phyloP scores from a whole-genome alignment of 1,284 basidiomycete genomes.

The Microbotryum violaceum region DNA sequence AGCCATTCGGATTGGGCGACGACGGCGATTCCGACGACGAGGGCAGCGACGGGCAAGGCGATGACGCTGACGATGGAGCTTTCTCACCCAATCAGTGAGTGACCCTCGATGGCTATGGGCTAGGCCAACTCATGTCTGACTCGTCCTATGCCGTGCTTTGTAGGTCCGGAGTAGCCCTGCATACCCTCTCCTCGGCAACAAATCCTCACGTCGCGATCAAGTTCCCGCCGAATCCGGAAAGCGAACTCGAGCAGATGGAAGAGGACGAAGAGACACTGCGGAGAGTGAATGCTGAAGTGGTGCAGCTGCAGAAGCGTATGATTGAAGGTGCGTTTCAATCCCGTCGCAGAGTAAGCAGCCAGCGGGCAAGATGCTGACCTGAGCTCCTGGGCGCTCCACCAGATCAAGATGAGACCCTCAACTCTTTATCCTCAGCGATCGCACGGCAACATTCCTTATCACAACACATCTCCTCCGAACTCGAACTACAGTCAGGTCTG shows the following conservation, averaged over 20 bases:
- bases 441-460: constrained; percentile 34
- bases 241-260: constrained; percentile 28
- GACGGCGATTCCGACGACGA: constrained; percentile 4
- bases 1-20: background rate
- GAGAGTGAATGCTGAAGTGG: constrained; percentile 32
- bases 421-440: constrained; percentile 34
- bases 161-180: constrained; percentile 3
- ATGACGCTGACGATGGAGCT: background rate
- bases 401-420: constrained; percentile 35
- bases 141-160: too few relatives aligned
- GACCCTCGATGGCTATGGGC: too few relatives aligned
- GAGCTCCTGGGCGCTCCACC: background rate
- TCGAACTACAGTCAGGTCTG: constrained; percentile 32
- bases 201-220: constrained; percentile 17
- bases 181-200: background rate
- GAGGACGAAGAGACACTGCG: constrained; percentile 34
- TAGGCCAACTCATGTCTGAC: too few relatives aligned
- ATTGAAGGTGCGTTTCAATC: constrained; percentile 24
- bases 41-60: background rate
- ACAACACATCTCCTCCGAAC: constrained; percentile 34
- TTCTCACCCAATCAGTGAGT: background rate
- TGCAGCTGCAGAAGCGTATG: constrained; percentile 34
- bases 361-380: background rate
- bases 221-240: constrained; percentile 14
- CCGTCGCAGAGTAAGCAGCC: background rate